These are phyloP conservation scores for Saturnispora diversa DNA, from an alignment of 805 yeast species.

Conservation along the genomic window DNA sequence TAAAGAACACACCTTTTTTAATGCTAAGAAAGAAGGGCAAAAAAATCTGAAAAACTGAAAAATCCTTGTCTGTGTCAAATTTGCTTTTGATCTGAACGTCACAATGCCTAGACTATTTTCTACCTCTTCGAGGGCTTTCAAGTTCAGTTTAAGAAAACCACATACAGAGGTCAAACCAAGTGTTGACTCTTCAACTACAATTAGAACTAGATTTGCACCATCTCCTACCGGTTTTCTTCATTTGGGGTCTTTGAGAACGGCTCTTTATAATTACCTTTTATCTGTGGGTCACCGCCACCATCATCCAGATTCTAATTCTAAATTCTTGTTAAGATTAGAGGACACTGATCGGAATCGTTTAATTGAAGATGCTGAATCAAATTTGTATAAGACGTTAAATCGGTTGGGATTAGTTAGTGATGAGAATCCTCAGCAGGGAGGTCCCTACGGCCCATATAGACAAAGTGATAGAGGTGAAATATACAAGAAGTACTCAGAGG, in stretches of 20 bases:
- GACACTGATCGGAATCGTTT: conserved; percentile 85
- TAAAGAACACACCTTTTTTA: background rate
- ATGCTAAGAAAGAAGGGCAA: background rate
- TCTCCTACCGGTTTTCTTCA: conserved; percentile 97
- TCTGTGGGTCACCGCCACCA: conserved; percentile 35
- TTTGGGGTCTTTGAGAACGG: conserved; percentile 88
- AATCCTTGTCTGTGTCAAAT: no score
- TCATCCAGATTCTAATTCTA: conserved; percentile 59
- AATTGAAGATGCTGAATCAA: conserved; percentile 74
- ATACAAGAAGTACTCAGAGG: conserved; percentile 52
- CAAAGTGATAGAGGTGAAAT: conserved; percentile 74
- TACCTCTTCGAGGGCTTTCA: background rate
- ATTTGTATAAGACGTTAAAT: conserved; percentile 61
- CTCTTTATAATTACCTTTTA: conserved; percentile 75
- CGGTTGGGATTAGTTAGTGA: conserved; percentile 76
- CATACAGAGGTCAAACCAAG: conserved; percentile 27
- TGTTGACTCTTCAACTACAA: conserved; percentile 36
- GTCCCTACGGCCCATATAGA: conserved; percentile 78
- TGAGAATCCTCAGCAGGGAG: conserved; percentile 73
- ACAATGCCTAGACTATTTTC: background rate
- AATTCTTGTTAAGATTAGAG: conserved; percentile 74
- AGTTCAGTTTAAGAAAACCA: conserved; percentile 2
- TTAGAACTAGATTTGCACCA: conserved; percentile 91
- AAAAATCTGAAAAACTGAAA: no score
- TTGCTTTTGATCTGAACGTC: no score